Base-by-base conservation (phyloP, 805 yeast genomes). In the Wickerhamiella sergipiensis region DNA sequence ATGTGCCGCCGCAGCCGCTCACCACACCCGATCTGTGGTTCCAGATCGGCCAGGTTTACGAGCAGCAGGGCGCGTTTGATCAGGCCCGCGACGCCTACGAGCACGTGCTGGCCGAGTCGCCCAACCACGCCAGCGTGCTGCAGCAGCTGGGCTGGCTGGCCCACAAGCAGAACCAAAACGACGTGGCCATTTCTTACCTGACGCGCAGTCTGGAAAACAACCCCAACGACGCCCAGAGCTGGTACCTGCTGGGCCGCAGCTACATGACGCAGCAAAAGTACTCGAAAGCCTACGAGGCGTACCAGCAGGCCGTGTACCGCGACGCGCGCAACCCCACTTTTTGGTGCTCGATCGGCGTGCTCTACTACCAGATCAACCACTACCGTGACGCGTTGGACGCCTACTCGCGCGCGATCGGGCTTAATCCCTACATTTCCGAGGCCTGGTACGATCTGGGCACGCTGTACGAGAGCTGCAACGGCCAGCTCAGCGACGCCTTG, bases 371-470 rank as follows among this genome's bases (percentile, higher is more conserved):
- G 69, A 90, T 92, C 53, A 80, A 92, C 52, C 98, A 92, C 71
- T 92, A 86, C 70, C 76, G 95, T 52, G 98, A 92, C 65, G 98
- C 98, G 1, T 73, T 92, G 56, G 97, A 92, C 66, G 98, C 98
- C 15, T 92, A 92, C 70, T 89, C 97, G 7, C 75, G 97, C 51
- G 98, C 98, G 10, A 92, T 92, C 54, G 76, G 97, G 59, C 77
- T 92, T 61, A 92, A 92, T 61, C 98, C 98, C 15, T 89, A 89
- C 71, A 84, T 92, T 57, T 80, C 92, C 53, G 98, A 92, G 68
- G 98, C 92, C 23, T 92, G 98, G 98, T 92, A 92, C 68, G 98
- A 92, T 68, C 76, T 92, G 63, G 98, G 98, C 53, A 92, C 97
- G 6, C 71, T 92, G 43, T 92, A 92, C 67, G 98, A 92, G 69